Evolutionary conservation across 257 asterid species (phyloP).

Genomic region (Solanum bulbocastanum): DNA sequence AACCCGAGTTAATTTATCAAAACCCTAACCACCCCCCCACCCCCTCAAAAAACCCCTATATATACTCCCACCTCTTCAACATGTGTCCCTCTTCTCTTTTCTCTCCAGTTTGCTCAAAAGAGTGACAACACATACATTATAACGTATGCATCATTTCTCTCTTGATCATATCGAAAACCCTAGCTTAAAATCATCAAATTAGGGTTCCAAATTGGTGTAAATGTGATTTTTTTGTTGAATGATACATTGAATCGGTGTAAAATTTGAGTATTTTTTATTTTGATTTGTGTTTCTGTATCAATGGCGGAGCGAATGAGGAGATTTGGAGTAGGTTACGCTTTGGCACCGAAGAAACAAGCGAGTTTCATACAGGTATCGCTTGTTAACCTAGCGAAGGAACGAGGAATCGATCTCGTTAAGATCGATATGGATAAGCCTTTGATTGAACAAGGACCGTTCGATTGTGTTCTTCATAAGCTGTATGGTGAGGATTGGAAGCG

Average conservation of each 20-base stretch:
- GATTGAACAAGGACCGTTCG: conserved; percentile 63
- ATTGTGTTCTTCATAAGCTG: conserved; percentile 58
- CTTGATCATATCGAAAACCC: not conserved
- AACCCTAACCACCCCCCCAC: not conserved
- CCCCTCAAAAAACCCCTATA: not conserved
- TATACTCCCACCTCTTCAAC: not conserved
- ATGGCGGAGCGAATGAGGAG: conserved; percentile 36
- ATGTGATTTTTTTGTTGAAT: not conserved
- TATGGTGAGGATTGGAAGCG: conserved; percentile 52
- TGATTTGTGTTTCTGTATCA: not conserved
- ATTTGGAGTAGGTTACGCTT: conserved; percentile 60
- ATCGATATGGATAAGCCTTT: conserved; percentile 48
- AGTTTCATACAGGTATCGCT: conserved; percentile 56
- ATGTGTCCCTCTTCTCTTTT: not conserved
- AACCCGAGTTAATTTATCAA: not conserved
- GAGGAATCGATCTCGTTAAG: conserved; percentile 53
- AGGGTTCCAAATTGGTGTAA: not conserved
- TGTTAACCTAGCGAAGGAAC: conserved; percentile 37
- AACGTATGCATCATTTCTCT: not conserved
- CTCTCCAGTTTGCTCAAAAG: not conserved
- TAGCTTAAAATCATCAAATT: not conserved
- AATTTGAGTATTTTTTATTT: not conserved
- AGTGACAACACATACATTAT: not conserved
- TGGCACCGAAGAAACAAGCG: conserved; percentile 67
- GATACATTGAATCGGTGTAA: not conserved